Evolutionary conservation across 2,329 filamentous ascomycete species (phyloP), one percentile per base, ranked within the genome.

Genomic region (Fusarium verrucosum): DNA sequence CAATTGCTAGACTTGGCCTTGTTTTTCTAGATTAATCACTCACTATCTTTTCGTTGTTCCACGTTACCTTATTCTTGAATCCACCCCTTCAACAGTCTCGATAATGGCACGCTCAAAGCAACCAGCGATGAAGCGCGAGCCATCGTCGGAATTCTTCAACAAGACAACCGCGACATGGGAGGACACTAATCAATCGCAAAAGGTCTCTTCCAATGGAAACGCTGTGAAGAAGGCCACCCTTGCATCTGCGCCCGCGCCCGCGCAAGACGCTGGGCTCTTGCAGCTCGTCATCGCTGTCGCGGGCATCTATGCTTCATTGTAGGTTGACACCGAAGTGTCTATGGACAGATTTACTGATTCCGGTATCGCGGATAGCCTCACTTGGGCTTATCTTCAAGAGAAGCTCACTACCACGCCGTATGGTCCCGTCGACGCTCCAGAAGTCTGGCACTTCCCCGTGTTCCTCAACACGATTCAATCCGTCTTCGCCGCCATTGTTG

Each of bases 221-320:
- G 56, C 53, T 52, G 70, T 67, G 59, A 64, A 70, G 30, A 63
- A 51, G 55, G 73, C 61, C 60, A 62, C 23, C 30, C 68, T 56
- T 63, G 66, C 70, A 33, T 63, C 73, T 17, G 69, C 77, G 10
- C 33, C 45, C 40, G 69, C 77, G 10, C 33, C 45, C 40, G 78
- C 77, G 67, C 73, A 79, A 51, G 84, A 87, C 25, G 84, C 89
- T 10, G 91, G 92, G 6, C 75, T 92, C 26, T 74, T 90, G 72
- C 91, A 96, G 77, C 85, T 97, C 53, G 79, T 94, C 44, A 86
- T 96, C 62, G 94, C 94, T 66, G 92, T 97, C n/a, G 89, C 88
- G 8, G 95, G 95, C 58, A 99, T 99, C 71, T 99, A 99, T 77
- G 92, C 90, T 32, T 96, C 94, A 32, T 99, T 99, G 94, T 97